Evolutionary conservation across 345 rosid species (phyloP), one percentile per base, ranked within the genome.

Genomic region (Psidium friedrichsthalianum): DNA sequence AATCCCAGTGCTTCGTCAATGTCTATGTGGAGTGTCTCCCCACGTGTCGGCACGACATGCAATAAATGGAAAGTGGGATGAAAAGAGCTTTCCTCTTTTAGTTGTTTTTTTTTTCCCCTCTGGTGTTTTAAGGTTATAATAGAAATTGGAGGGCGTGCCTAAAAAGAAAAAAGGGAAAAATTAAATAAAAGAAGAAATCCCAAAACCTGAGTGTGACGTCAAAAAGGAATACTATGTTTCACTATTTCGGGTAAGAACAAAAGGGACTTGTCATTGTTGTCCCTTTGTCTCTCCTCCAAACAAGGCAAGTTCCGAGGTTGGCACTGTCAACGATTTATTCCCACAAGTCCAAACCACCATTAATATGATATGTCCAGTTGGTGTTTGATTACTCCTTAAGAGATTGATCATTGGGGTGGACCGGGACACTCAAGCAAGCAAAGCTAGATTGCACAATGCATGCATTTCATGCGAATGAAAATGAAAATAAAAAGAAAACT

Each of bases 241-340:
- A 32, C 69, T 44, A 44, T 83, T 83, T 83, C 12, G 32, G 85
- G 85, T 44, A 83, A 83, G n/a, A 83, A 83, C 85, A 58, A 21
- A 32, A 40, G 44, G 16, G 78, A 69, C 78, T 36, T 5, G 78
- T 69, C 78, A 8, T 20, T 18, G 78, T 2, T 36, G 78, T 69
- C 36, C 58, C 51, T 40, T 40, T 32, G 85, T 83, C 61, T 57
- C 42, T 36, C 57, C 42, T 32, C 86, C 86, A 8, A 36, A 85
- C 83, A 85, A 85, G 76, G 69, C 86, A 85, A 85, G 83, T 85
- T 85, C 86, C 86, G 44, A 42, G 29, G 86, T 85, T 76, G 55
- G 83, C 47, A 24, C 78, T 69, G 78, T 69, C 78, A 69, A 36
- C 78, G 78, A 69, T 53, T 49, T 53, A 15, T 47, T 51, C 56